Evolutionary conservation across 1,284 basidiomycete species (phyloP), one percentile per base, ranked within the genome.

Genomic region (Sporisorium graminicola): DNA sequence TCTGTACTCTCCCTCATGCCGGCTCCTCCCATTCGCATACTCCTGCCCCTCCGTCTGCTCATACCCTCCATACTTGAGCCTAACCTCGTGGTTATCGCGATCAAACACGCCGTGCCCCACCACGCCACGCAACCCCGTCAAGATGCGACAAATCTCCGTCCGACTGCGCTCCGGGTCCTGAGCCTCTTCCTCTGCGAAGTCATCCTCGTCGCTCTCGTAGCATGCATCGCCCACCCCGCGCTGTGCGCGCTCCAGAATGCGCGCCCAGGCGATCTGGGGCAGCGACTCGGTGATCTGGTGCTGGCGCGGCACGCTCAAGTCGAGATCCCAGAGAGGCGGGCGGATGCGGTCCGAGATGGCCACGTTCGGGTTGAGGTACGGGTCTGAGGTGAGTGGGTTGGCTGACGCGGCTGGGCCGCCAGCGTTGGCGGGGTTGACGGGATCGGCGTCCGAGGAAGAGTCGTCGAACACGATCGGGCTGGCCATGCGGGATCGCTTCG

Each of bases 181-280:
- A 3, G 79, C 80, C 58, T 82, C 80, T 33, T 79, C 66, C 26
- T 65, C 46, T 0, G 77, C 78, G 13, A 72, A 74, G 14, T 74
- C 77, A 40, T 83, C 82, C 40, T 81, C 79, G 61, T 79, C 80
- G 46, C 65, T 71, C 40, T 82, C 75, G 60, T 83, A 83, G 63
- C 77, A 76, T 18, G 82, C 82, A 43, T 83, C 82, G 18, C 82
- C 82, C 2, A 82, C 78, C 1, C 82, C 82, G 20, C 77, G 58
- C 33, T 75, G 73, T 1, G 82, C 82, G 6, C 82, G 66, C 22
- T 83, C 79, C 26, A 83, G 56, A 43, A 83, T 83, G 13, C 82
- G 65, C 6, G 69, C 46, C 82, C 82, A 83, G 12, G 82, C 80
- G 20, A 73, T 42, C 26, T 67, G 66, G 1, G 80, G 64, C 5